Evolutionary conservation across 2,329 filamentous ascomycete genomes (phyloP).

Genomic region (Penicillium nordicum): DNA sequence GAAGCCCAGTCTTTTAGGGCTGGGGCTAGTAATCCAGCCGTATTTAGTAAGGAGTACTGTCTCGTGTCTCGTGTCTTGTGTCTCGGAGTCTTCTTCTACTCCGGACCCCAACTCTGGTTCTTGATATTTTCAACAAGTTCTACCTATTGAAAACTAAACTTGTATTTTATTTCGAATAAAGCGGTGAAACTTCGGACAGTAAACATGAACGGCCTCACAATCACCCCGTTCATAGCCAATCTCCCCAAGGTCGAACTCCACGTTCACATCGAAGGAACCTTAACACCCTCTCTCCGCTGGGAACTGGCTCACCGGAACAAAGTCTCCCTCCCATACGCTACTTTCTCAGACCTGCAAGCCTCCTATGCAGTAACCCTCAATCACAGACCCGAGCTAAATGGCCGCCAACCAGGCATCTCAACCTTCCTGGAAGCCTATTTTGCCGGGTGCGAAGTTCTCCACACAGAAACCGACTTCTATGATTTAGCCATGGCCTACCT

Average conservation of each 20-base stretch:
- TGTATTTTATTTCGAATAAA: not conserved
- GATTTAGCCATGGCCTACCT: slow-evolving; percentile 43
- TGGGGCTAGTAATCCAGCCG: not conserved
- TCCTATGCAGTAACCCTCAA: slow-evolving; percentile 38
- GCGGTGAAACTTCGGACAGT: too few relatives aligned
- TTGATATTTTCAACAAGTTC: not conserved
- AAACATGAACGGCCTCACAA: slow-evolving; percentile 20
- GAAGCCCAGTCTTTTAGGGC: not conserved
- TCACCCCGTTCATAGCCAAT: slow-evolving; percentile 32
- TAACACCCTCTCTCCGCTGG: slow-evolving; percentile 44
- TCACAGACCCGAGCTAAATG: slow-evolving; percentile 39
- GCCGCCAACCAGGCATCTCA: slow-evolving; percentile 26
- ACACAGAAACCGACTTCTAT: slow-evolving; percentile 39
- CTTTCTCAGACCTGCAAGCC: slow-evolving; percentile 32
- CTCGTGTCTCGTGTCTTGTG: too few relatives aligned
- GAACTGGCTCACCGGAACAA: slow-evolving; percentile 41
- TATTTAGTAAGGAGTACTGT: not conserved
- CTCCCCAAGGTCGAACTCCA: slow-evolving; percentile 49
- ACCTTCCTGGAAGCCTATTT: slow-evolving; percentile 36
- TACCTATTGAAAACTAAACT: not conserved
- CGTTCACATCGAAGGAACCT: slow-evolving; percentile 48
- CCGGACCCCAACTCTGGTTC: not conserved
- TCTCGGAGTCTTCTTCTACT: not conserved
- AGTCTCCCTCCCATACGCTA: slow-evolving; percentile 29
- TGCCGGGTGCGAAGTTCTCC: slow-evolving; percentile 24